Base-by-base conservation (phyloP, 768 basidiomycete genomes). In the Hydnomerulius pinastri region DNA sequence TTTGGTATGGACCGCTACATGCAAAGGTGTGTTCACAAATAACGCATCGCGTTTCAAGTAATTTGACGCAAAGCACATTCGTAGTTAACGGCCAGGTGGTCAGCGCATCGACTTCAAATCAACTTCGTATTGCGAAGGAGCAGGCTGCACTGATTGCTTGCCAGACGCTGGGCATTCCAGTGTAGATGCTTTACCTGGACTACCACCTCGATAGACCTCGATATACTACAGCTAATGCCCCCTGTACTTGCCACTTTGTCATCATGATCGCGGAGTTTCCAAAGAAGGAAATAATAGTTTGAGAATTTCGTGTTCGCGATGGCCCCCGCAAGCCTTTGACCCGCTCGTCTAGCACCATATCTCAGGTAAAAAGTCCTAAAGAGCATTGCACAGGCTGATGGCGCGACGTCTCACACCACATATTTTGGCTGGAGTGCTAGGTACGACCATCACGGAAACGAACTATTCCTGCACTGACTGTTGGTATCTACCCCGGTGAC, bases 351-450 rank as follows among this genome's bases (percentile, higher is more conserved):
- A n/a, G n/a, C n/a, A n/a, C n/a, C n/a, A n/a, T n/a, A n/a, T n/a
- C n/a, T n/a, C n/a, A n/a, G n/a, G n/a, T n/a, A n/a, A n/a, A 25
- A 30, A 27, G 20, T 43, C 24, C 23, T 30, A n/a, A 36, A 32
- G 27, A 20, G 8, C 40, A 50, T 69, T 60, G 61, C 50, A 58
- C 39, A 41, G 23, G 24, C 17, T 15, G 4, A 61, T 67, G 64
- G 59, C 68, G 60, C 76, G 73, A 51, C 75, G 78, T 50, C 64
- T 72, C 28, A 55, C 74, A 20, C 82, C 85, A 27, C 77, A 77
- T 54, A 38, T 83, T 28, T 65, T 87, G 33, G 86, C 86, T 46
- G 74, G 77, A 29, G 55, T 74, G 37, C 74, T 84, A 62, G 87
- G 86, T 86, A 59, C 46, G 54, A 38, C 15, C 17, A 46, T 43